Base-by-base conservation (phyloP, 768 basidiomycete species). In the Lactarius akahatsu region DNA sequence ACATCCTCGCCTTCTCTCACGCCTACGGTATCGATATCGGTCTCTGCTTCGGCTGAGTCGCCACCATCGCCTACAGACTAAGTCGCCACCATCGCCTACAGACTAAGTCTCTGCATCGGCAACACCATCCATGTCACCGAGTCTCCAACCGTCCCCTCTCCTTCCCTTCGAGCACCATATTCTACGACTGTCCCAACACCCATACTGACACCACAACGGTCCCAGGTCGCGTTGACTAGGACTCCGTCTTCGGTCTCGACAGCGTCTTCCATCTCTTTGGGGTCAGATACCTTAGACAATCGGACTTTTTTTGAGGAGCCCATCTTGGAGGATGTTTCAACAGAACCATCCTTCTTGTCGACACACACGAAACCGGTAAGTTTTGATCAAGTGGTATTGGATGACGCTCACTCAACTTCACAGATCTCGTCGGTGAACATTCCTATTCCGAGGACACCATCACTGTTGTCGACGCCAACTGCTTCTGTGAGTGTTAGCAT, bases 301-400 rank as follows among this genome's bases (percentile, higher is more conserved):
- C 41, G 69, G 47, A 72, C 74, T n/a, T 59, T 72, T 43, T 69
- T 69, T 38, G 72, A 72, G 1, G 70, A 67, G 15, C 60, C 69
- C n/a, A 54, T 73, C 15, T 67, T 72, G 68, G 67, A 72, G 55
- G 78, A 81, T n/a, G 71, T 79, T 20, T 81, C 84, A 5, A 88
- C 87, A 2, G 80, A 80, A 69, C 86, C 88, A 7, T 83, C 87
- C 1, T 74, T 90, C 34, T 74, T 90, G 23, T 81, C 85, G 13
- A 83, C 82, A 0, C 69, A 56, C 36, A 55, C 68, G 32, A 71
- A 70, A 68, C 70, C 75, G 55, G 78, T 78, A 71, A 41, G 76
- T 73, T 57, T 26, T 54, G n/a, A 30, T 20, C 4, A 11, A 7
- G 36, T 13, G 6, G 2, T 4, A 4, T 58, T 67, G 69, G 23